A percentile compares a stretch with the other conserved stretches of the same genome.
These are phyloP conservation scores for Phialemoniopsis sp. DNA, from an alignment of 2,329 filamentous ascomycete species.

Conservation along the genomic window DNA sequence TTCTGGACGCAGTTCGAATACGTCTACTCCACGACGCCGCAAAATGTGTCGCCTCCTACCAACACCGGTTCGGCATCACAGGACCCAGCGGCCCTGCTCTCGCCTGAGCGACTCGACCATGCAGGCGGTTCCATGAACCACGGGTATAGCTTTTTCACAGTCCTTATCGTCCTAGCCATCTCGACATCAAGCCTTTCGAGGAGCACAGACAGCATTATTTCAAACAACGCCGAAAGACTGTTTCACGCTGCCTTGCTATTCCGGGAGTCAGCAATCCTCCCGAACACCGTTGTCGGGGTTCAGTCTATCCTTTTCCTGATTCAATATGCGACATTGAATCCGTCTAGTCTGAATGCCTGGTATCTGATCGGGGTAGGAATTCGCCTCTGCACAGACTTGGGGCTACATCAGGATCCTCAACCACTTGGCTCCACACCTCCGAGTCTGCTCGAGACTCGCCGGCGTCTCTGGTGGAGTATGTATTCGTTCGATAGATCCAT, in stretches of 20 bases:
- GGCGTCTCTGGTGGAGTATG: constrained; percentile 19
- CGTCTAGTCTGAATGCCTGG: constrained; percentile 15
- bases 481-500: constrained; percentile 18
- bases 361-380: constrained; percentile 17
- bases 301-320: constrained; percentile 17
- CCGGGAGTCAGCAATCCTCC: constrained; percentile 15
- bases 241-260: constrained; percentile 15
- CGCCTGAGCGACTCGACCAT: not conserved
- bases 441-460: constrained; percentile 15
- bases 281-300: constrained; percentile 16
- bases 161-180: constrained; percentile 16
- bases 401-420: constrained; percentile 15
- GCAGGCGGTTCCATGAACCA: constrained; percentile 1
- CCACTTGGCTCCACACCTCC: constrained; percentile 7
- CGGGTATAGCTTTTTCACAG: constrained; percentile 15
- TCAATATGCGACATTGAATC: constrained; percentile 17
- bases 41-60: not conserved
- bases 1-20: constrained; percentile 18
- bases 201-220: constrained; percentile 16
- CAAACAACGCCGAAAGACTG: constrained; percentile 13
- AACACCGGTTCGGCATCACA: not conserved
- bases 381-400: constrained; percentile 16
- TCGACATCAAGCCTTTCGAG: constrained; percentile 16
- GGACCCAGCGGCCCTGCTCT: not conserved
- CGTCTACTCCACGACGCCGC: constrained; percentile 7